Evolutionary conservation across 2,329 filamentous ascomycete genomes (phyloP), one percentile per base, ranked within the genome.

Genomic region (Xylaria sp.): DNA sequence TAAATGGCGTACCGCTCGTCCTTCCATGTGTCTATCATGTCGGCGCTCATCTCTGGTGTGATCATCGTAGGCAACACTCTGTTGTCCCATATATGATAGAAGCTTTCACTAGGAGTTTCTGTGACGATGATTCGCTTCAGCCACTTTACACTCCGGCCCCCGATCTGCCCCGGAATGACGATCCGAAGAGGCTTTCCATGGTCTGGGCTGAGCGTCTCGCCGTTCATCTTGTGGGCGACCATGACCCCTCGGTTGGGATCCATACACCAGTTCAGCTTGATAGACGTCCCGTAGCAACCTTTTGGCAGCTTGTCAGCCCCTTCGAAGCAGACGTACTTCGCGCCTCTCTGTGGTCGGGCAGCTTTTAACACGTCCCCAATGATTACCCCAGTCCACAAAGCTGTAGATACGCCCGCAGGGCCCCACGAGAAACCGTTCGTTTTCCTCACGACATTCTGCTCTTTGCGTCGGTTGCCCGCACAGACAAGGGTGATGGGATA

Each of bases 341-440:
- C 92, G 48, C 82, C 83, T 54, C 87, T 81, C 62, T 80, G 77
- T 1, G 91, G 91, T 54, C 76, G 83, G 2, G 91, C 91, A 57
- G 77, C 79, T 53, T 78, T 79, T 16, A 96, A 77, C 3, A 96
- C 72, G 56, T 93, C 88, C 1, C 78, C 79, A 71, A 96, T 84
- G 39, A 87, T 76, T 1, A 92, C 88, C 19, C 92, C 92, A 0
- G 92, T 97, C 80, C 90, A 97, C 0, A 96, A 75, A 0, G 91
- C 91, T 0, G 91, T 97, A 0, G 91, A 95, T 5, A 97, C 71
- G 20, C 92, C 92, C 3, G 90, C 92, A 1, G 92, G 80, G 34
- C 92, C 92, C 92, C 92, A 97, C 2, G 91, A 96, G 74, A 97
- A 97, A 0, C 92, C 92, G 65, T 96, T 95, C 1, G 90, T 91